Conservation (phyloP, 305 asterid species). For the Ilex paraguariensis region DNA sequence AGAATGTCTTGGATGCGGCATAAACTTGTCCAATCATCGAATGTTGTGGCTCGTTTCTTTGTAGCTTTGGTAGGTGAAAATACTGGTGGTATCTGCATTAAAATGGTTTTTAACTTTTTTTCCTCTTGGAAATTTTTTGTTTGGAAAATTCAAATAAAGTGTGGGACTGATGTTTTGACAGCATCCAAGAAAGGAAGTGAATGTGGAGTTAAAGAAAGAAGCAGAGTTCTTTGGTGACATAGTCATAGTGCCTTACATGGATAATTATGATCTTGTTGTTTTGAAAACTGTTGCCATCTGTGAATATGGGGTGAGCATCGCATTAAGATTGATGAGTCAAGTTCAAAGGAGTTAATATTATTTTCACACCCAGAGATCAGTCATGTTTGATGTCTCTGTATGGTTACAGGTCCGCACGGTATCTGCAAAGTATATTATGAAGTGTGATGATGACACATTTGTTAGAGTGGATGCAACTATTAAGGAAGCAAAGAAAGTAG, state of each 20-base stretch:
- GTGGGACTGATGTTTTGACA: constrained; percentile 22
- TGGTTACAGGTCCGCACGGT: constrained; percentile 45
- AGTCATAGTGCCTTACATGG: constrained; percentile 74
- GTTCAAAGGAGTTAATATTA: not conserved
- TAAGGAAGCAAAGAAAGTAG: constrained; percentile 52
- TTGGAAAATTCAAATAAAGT: constrained; percentile 2
- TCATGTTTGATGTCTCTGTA: constrained; percentile 1
- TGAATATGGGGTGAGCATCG: constrained; percentile 67
- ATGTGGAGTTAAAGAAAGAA: constrained; percentile 65
- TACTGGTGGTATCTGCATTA: not conserved
- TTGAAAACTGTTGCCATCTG: constrained; percentile 80
- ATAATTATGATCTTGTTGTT: constrained; percentile 81
- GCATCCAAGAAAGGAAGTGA: constrained; percentile 69
- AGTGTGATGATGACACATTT: constrained; percentile 83
- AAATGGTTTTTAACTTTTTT: not conserved
- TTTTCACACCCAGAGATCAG: not conserved
- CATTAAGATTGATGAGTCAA: not conserved
- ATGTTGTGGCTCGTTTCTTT: constrained; percentile 71
- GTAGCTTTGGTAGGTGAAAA: constrained; percentile 63
- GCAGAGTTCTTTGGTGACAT: constrained; percentile 79
- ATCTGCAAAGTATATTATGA: constrained; percentile 69
- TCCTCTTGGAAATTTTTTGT: not conserved
- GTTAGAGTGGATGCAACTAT: constrained; percentile 70
- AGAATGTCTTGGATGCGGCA: constrained; percentile 89
- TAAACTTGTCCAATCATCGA: constrained; percentile 50